Base-by-base conservation (phyloP, 441 rosid species). In the Syzygium malaccense region DNA sequence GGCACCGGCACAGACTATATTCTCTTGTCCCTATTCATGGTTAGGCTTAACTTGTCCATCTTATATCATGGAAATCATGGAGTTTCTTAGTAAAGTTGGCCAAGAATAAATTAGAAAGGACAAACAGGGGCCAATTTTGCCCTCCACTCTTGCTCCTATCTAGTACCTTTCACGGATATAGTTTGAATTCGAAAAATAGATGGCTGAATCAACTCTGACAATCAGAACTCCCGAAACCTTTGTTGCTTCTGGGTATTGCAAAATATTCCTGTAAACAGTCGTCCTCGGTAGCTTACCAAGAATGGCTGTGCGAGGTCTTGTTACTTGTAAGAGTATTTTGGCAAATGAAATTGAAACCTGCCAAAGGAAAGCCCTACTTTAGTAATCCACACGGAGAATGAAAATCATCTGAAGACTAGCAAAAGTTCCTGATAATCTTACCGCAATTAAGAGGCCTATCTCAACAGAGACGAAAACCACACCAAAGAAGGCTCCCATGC, bases 401-500 rank as follows among this genome's bases (percentile, higher is more conserved):
- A 37, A 25, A 71, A 37, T 71, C 48, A 37, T 71, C 28, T 71
- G 26, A 71, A 71, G 51, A 37, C 51, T 71, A 20, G 7, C 71
- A 37, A 45, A 48, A 28, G 28, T 33, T 55, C 75, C 14, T 45
- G 49, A 28, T 10, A 58, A 45, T 55, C 85, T 75, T 87, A 87
- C 88, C 19, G 85, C 88, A 49, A 87, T 75, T 23, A 78, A 55
- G 49, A 87, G 88, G 66, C 88, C 88, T 32, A 87, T 68, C 85
- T 71, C 85, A 11, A 87, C 85, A 20, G 88, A 87, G 55, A 23
- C 37, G 10, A 87, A 87, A 41, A 87, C 62, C 30, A 87, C 88
- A 14, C 88, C 88, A 30, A 87, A 87, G 85, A 75, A 87, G 57
- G 89, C 86, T 41, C 86, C 71, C 78, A 84, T 37, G 66, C 89